phyloP scores from a whole-genome alignment of 2,329 filamentous ascomycete genomes.

The Neurospora sp. region DNA sequence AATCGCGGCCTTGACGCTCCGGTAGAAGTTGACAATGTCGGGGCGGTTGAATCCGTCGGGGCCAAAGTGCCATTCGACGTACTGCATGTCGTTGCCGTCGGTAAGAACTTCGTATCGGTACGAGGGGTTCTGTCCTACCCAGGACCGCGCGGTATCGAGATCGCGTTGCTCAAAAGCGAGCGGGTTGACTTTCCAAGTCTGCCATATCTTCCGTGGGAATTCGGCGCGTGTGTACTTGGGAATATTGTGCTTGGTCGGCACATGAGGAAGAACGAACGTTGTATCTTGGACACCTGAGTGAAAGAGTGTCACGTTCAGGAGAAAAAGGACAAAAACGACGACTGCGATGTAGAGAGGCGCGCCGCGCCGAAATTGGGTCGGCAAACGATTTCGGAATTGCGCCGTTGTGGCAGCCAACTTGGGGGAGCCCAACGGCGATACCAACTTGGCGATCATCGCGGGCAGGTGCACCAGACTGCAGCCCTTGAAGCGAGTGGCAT shows the following conservation, averaged over 20 bases:
- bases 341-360: constrained; percentile 36
- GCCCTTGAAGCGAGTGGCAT: constrained; percentile 2
- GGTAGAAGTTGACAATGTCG: constrained; percentile 54
- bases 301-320: constrained; percentile 35
- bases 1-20: constrained; percentile 50
- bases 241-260: not conserved
- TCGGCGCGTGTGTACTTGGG: constrained; percentile 12
- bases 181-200: constrained; percentile 64
- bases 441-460: constrained; percentile 20
- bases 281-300: constrained; percentile 13
- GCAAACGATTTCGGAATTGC: constrained; percentile 29
- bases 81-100: constrained; percentile 56
- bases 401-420: constrained; percentile 28
- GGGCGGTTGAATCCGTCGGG: constrained; percentile 53
- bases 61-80: constrained; percentile 60
- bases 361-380: constrained; percentile 37
- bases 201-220: constrained; percentile 65
- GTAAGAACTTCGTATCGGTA: constrained; percentile 61
- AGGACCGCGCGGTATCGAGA: constrained; percentile 48
- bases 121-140: constrained; percentile 55
- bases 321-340: constrained; percentile 33
- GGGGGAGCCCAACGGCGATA: constrained; percentile 26
- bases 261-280: constrained; percentile 4
- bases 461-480: constrained; percentile 3
- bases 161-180: constrained; percentile 57